Percentiles rank a stretch among this genome's conserved stretches.
These are phyloP conservation scores for Thymus mandschuricus DNA, from an alignment of 257 asterid species.

Conservation along the genomic window DNA sequence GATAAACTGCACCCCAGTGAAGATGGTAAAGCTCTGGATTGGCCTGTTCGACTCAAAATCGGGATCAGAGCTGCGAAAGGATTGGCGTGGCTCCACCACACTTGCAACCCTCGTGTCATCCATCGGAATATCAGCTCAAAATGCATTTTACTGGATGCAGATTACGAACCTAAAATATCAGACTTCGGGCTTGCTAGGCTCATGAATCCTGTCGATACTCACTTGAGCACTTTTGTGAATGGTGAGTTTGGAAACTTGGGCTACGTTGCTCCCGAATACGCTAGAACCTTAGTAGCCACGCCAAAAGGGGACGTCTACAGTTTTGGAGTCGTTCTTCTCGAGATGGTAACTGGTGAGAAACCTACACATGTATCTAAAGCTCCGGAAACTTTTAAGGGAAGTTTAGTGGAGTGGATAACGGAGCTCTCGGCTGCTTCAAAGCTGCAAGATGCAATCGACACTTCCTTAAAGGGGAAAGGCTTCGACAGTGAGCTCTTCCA, in stretches of 20 bases:
- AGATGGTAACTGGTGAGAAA: slow-evolving; percentile 66
- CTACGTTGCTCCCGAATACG: slow-evolving; percentile 75
- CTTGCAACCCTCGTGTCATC: slow-evolving; percentile 59
- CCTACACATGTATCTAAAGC: slow-evolving; percentile 60
- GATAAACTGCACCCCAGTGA: slow-evolving; percentile 42
- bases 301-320: slow-evolving; percentile 87
- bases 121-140: slow-evolving; percentile 66
- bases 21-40: slow-evolving; percentile 39
- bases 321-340: slow-evolving; percentile 82
- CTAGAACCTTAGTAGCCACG: slow-evolving; percentile 76
- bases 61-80: slow-evolving; percentile 57
- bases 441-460: slow-evolving; percentile 68
- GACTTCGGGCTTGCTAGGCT: slow-evolving; percentile 82
- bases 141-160: slow-evolving; percentile 50
- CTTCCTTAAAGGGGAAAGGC: slow-evolving; percentile 57
- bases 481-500: slow-evolving; percentile 62
- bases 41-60: slow-evolving; percentile 58
- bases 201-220: slow-evolving; percentile 78
- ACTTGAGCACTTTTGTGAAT: slow-evolving; percentile 71
- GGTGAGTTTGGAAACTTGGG: slow-evolving; percentile 83
- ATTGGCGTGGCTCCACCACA: slow-evolving; percentile 70
- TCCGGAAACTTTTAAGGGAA: slow-evolving; percentile 69
- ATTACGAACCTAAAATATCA: slow-evolving; percentile 60
- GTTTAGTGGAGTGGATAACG: slow-evolving; percentile 69
- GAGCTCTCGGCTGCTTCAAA: slow-evolving; percentile 53